A percentile compares a stretch with the other conserved stretches of the same genome.
These are phyloP conservation scores for Nematocida minor DNA, from an alignment of 371 early-diverging fungal species.

Conservation along the genomic window DNA sequence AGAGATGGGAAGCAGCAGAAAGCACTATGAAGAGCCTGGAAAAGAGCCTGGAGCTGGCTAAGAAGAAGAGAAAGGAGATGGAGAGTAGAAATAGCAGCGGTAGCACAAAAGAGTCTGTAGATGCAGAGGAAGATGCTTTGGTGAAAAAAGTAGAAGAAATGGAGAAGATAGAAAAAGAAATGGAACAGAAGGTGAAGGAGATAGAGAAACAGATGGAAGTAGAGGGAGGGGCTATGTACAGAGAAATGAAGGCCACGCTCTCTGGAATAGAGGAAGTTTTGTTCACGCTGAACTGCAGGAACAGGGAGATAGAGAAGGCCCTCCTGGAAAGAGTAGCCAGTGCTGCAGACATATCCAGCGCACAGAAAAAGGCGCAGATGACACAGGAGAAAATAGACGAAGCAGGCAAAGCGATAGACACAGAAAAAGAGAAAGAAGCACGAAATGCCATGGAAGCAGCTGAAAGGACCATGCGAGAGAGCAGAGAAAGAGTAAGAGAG, in stretches of 20 bases:
- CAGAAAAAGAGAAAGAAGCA: background rate
- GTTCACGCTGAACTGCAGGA: conserved; percentile 25
- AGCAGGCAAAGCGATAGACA: background rate
- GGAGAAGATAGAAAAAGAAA: background rate
- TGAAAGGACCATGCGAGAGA: conserved; percentile 9
- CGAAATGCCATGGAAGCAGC: background rate
- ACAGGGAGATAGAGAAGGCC: background rate
- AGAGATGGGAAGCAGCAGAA: background rate
- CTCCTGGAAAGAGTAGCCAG: background rate
- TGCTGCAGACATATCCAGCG: conserved; percentile 66
- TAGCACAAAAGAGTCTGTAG: conserved; percentile 69
- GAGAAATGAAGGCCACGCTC: background rate
- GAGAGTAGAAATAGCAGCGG: conserved; percentile 69
- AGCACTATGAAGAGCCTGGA: background rate
- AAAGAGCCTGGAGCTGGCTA: conserved; percentile 67
- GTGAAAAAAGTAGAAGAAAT: background rate
- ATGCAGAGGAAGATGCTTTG: conserved; percentile 59
- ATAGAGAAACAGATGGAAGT: background rate
- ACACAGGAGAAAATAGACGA: conserved; percentile 67
- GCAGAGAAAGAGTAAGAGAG: conserved; percentile 66
- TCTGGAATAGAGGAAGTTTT: conserved; percentile 9
- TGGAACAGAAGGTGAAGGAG: background rate
- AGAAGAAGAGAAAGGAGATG: conserved; percentile 68
- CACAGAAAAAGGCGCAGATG: conserved; percentile 65
- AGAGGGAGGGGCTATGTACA: background rate